Base-by-base conservation (phyloP, 2,329 filamentous ascomycete species). In the Chrysosporium queenslandicum region DNA sequence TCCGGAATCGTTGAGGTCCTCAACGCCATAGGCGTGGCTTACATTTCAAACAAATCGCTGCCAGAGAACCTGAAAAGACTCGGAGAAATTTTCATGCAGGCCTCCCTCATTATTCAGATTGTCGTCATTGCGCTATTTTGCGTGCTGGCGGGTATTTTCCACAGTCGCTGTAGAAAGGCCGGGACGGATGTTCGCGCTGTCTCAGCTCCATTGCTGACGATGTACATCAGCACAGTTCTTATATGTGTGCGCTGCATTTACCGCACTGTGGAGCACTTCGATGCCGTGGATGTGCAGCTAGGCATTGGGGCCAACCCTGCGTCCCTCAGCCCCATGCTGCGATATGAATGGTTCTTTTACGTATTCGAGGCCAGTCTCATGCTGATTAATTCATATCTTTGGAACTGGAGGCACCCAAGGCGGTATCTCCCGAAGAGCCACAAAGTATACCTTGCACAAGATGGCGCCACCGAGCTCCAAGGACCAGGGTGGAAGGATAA, bases 341-440 rank as follows among this genome's bases (percentile, higher is more conserved):
- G 76, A 30, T 76, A 78, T 58, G 77, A 80, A 61, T 77, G 71
- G 69, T 80, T 72, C 63, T 80, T 80, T 55, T 79, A 76, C 59
- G 68, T 79, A 20, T 80, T 80, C 55, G 77, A 80, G 64, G 74
- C 71, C 2, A 56, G 60, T 0, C 61, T 78, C 11, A 80, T 80
- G 77, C 56, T 79, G 0, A 42, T 58, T 46, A 80, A 80, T 58
- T 66, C 67, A n/a, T 63, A 67, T 30, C 59, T 80, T 58, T 67
- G 77, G 60, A 80, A 78, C 53, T 42, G 67, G 5, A 64, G 73
- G 6, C 75, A 80, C 54, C 77, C 77, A 30, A 66, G 76, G 41
- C 67, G 66, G 34, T 78, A 68, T 58, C 62, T 80, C 23, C 77
- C 77, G 0, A 59, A 66, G 55, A 60, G 68, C 54, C 71, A 71